Conservation (phyloP, 768 basidiomycete species). For the Pholiota molesta region DNA sequence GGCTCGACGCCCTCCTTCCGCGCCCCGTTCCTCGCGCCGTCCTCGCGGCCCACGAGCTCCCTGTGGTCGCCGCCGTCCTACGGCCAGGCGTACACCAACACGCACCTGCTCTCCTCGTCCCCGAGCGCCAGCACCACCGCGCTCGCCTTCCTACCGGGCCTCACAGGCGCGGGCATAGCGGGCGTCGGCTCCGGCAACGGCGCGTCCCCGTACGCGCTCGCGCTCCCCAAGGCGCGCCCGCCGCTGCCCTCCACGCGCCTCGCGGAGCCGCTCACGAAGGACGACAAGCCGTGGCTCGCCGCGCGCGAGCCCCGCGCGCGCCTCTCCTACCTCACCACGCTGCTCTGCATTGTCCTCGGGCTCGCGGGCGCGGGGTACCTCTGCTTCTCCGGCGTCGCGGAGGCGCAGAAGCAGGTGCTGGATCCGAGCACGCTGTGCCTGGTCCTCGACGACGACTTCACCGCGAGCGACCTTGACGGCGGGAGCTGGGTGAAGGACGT, state of each 20-base stretch:
- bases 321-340: conserved; percentile 49
- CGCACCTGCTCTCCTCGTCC: conserved; percentile 18
- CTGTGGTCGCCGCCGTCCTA: conserved; percentile 65
- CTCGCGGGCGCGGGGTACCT: conserved; percentile 50
- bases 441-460: conserved; percentile 76
- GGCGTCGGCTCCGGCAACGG: background rate
- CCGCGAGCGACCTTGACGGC: conserved; percentile 40
- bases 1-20: conserved; percentile 58
- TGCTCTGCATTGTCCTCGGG: conserved; percentile 56
- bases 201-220: conserved; percentile 16
- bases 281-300: conserved; percentile 65
- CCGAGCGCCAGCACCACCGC: conserved; percentile 31
- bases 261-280: conserved; percentile 48
- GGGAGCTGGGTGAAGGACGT: conserved; percentile 70
- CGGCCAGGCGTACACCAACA: conserved; percentile 6
- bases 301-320: conserved; percentile 38
- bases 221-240: conserved; percentile 29
- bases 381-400: conserved; percentile 54
- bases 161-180: background rate
- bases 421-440: conserved; percentile 52
- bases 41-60: conserved; percentile 63
- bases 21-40: conserved; percentile 69
- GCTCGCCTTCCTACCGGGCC: conserved; percentile 7
- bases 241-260: conserved; percentile 54
- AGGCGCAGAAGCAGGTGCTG: conserved; percentile 34